Base-by-base conservation (phyloP, 164 flowering plant genomes). In the Stephania cephalantha region DNA sequence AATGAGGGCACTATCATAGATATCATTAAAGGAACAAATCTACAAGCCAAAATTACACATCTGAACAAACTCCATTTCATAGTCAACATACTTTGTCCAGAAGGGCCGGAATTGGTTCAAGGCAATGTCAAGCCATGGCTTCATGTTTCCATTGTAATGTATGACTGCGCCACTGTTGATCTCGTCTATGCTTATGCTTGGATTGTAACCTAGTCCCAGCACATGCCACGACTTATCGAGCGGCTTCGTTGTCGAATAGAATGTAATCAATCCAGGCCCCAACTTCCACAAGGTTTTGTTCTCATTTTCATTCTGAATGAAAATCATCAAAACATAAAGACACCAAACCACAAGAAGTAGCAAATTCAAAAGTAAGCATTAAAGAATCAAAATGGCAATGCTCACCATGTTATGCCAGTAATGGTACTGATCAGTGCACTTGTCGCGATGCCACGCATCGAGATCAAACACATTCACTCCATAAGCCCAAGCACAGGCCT, bases 61-160 rank as follows among this genome's bases (percentile, higher is more conserved):
- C 83, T 89, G 97, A 76, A 94, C 92, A 76, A 89, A 94, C 81
- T 91, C 94, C 97, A 89, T 92, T 17, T 91, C 94, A 73, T 81
- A 84, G 81, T 92, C 98, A 74, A 92, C 90, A 70, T 94, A 91
- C 76, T 89, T 92, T 17, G 95, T 90, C 98, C 98, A 94, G 6
- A 89, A 89, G 69, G 82, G 83, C 84, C 88, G 87, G 75, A 81
- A 92, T 71, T 89, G 97, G 81, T 90, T 92, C 94, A 92, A 78
- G 31, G 97, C 97, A 81, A 94, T 91, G 81, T 94, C 97, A 69
- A 94, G 97, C 98, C 98, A 94, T 55, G 98, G 97, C 77, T 94
- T 94, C 97, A 92, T 94, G 83, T 90, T 87, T 45, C 98, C 97
- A 73, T 86, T 92, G 81, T 85, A 94, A 81, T 90, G 97, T 73